Evolutionary conservation across 2,329 filamentous ascomycete species (phyloP).

Genomic region (Phaeosphaeriaceae sp.): DNA sequence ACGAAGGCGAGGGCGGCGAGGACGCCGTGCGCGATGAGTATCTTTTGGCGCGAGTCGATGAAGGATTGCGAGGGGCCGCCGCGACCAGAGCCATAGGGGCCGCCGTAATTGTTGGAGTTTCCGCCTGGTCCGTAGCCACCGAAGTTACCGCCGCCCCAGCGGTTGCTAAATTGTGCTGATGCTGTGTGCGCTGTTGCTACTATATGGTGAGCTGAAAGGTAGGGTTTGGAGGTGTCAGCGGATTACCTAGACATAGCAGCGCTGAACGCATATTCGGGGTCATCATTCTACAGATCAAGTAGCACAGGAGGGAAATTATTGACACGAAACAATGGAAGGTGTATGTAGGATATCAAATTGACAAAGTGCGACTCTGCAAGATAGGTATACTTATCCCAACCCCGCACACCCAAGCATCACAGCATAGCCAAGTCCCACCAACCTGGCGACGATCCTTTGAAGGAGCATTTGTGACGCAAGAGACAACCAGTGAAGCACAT

Average conservation of each 20-base stretch:
- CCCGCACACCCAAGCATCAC: constrained; percentile 7
- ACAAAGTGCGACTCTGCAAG: neutral
- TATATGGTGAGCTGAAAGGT: constrained; percentile 6
- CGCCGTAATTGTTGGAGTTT: constrained; percentile 3
- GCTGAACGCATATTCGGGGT: constrained; percentile 7
- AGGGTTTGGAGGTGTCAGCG: neutral
- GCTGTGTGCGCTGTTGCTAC: constrained; percentile 13
- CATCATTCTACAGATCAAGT: too few species aligned
- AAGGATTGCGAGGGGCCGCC: constrained; percentile 14
- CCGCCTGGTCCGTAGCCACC: constrained; percentile 7
- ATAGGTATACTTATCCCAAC: constrained; percentile 12
- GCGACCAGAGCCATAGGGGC: constrained; percentile 8
- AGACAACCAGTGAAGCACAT: constrained; percentile 16
- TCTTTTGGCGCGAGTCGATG: constrained; percentile 15
- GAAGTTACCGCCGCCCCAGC: constrained; percentile 1
- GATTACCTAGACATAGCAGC: constrained; percentile 21
- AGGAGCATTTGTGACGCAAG: constrained; percentile 17
- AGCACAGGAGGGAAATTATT: too few species aligned
- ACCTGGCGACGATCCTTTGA: constrained; percentile 6
- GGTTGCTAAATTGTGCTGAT: constrained; percentile 20
- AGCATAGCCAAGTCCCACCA: constrained; percentile 13
- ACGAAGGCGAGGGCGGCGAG: constrained; percentile 54
- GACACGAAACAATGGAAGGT: neutral
- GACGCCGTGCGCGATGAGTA: constrained; percentile 51
- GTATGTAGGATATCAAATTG: neutral